Evolutionary conservation across 164 flowering plant genomes (phyloP), one percentile per base, ranked within the genome.

Genomic region (Vitis cinerea): DNA sequence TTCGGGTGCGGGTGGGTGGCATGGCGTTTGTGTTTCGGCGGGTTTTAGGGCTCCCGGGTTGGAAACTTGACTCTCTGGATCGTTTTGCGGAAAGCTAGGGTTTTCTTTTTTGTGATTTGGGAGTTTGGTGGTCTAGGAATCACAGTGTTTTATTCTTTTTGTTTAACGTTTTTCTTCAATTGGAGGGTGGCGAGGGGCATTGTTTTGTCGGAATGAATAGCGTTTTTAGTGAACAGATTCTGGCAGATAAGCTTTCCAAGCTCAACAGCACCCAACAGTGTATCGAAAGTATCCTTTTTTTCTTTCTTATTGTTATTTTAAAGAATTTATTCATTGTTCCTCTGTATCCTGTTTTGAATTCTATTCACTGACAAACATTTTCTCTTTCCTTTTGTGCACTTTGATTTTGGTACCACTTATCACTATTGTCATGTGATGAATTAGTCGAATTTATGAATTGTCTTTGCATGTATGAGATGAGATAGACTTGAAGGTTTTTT

Each of bases 171-270:
- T 29, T 48, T 4, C 56, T 16, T 51, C 29, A 11, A 15, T 23
- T 58, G 12, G 16, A 14, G 60, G 48, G 16, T 37, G 12, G 65
- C 9, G 55, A 48, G 50, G 58, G 69, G 64, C 55, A 53, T 59
- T 65, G 3, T 31, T 59, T 69, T 65, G 78, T 74, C 74, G 90
- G 81, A 83, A 93, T 95, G 99, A 90, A 80, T 90, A 93, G 94
- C 68, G 90, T 84, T 12, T 92, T 95, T 80, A 86, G 79, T 68
- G 97, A 93, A 74, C 85, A 90, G 82, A 85, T 93, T 66, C 89
- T 95, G 64, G 93, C 90, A 37, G 99, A 95, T 64, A 93, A 93
- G 91, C 97, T 95, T 59, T 87, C 99, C 16, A 91, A 95, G 92
- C 93, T 93, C 83, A 91, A 91, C 74, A 86, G 83, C 87, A 88